These are phyloP conservation scores for Suhomyces prunicola DNA, from an alignment of 805 yeast genomes.

Conservation along the genomic window DNA sequence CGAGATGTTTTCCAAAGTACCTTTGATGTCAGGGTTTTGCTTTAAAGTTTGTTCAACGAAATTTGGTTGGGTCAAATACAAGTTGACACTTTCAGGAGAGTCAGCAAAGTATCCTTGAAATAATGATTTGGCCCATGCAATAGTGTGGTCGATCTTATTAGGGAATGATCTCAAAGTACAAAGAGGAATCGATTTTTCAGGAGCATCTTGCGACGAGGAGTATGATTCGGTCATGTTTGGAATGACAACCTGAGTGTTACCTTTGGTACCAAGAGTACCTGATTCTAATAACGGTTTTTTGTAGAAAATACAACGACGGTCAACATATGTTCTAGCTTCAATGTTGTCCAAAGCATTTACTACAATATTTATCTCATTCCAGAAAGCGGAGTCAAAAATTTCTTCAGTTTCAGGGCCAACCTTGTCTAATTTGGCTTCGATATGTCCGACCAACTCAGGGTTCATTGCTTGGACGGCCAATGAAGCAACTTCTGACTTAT, in stretches of 20 bases:
- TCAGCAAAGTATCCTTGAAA: conserved; percentile 91
- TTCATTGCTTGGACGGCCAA: conserved; percentile 81
- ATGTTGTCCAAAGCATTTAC: conserved; percentile 97
- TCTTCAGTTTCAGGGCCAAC: conserved; percentile 93
- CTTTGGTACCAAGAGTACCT: conserved; percentile 97
- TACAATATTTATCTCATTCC: conserved; percentile 82
- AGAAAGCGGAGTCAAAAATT: conserved; percentile 79
- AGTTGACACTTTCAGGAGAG: conserved; percentile 88
- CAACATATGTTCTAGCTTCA: conserved; percentile 97
- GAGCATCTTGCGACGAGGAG: conserved; percentile 96
- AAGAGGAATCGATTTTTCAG: conserved; percentile 94
- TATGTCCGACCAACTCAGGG: conserved; percentile 75
- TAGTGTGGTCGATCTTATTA: conserved; percentile 95
- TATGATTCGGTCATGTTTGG: conserved; percentile 94
- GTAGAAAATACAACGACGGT: conserved; percentile 92
- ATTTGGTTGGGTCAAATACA: conserved; percentile 86
- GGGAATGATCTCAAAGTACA: conserved; percentile 98
- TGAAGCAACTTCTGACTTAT: conserved; percentile 89
- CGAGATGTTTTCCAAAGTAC: conserved; percentile 76
- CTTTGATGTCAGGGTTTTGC: conserved; percentile 88
- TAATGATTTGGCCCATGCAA: conserved; percentile 97
- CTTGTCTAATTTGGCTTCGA: conserved; percentile 74
- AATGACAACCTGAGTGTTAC: conserved; percentile 94
- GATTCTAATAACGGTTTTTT: conserved; percentile 89
- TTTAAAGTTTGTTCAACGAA: conserved; percentile 88